Percentiles rank a stretch among this genome's conserved stretches.
These are phyloP conservation scores for Carex littledalei DNA, from an alignment of 176 grass and related monocot species.

Conservation along the genomic window DNA sequence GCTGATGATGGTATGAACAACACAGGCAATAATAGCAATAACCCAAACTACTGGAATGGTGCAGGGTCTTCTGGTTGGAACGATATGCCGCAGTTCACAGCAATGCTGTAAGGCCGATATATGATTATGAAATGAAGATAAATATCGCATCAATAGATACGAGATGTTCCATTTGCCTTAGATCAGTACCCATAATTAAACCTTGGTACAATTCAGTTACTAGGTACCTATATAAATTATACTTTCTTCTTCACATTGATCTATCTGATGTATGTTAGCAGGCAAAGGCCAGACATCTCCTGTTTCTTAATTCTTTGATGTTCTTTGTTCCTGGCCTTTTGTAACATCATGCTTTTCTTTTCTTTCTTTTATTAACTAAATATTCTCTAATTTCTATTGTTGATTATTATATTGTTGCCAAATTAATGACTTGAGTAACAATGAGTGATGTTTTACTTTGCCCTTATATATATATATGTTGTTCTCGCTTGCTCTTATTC, in stretches of 20 bases:
- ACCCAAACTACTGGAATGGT: constrained; percentile 22
- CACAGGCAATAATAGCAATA: constrained; percentile 14
- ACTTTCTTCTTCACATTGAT: background rate
- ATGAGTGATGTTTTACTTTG: background rate
- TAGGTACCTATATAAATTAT: background rate
- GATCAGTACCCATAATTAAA: background rate
- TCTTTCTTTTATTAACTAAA: background rate
- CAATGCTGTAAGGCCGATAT: constrained; percentile 1
- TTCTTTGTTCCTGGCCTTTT: background rate
- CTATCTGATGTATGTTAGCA: background rate
- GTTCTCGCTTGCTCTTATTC: background rate
- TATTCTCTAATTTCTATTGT: constrained; percentile 3
- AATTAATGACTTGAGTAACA: background rate
- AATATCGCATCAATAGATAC: background rate
- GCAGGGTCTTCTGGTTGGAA: constrained; percentile 27
- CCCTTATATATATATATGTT: background rate
- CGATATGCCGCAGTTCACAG: constrained; percentile 38
- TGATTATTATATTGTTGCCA: background rate
- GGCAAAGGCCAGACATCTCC: background rate
- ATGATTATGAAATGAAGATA: background rate
- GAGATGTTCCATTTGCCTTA: constrained; percentile 1
- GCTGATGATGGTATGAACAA: constrained; percentile 10
- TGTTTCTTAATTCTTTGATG: constrained; percentile 11
- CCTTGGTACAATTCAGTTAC: background rate
- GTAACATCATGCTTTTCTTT: background rate